Evolutionary conservation across 441 rosid genomes (phyloP).

Genomic region (Pelargonium myrrhifolium): DNA sequence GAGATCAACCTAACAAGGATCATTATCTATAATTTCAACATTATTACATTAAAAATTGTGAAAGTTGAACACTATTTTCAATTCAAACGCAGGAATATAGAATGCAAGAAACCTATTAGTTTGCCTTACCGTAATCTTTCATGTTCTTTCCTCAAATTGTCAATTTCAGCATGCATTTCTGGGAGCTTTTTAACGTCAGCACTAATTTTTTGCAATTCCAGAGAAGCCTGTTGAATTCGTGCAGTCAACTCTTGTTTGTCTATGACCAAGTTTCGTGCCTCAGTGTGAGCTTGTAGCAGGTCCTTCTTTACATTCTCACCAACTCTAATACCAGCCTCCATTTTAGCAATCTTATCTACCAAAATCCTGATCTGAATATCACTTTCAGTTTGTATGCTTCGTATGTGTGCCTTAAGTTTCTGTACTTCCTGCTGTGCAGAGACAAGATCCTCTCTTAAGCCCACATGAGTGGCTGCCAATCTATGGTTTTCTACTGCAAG

Average conservation of each 20-base stretch:
- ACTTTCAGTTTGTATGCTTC: conserved; percentile 59
- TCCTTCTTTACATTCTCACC: conserved; percentile 60
- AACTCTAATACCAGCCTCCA: conserved; percentile 44
- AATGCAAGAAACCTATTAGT: neutral
- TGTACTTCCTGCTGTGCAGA: conserved; percentile 49
- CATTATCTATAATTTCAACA: neutral
- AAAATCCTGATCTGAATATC: conserved; percentile 65
- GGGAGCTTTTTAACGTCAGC: conserved; percentile 43
- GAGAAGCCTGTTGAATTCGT: conserved; percentile 44
- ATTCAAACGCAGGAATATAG: neutral
- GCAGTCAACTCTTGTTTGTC: conserved; percentile 47
- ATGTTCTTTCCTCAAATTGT: conserved; percentile 52
- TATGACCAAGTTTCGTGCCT: conserved; percentile 55
- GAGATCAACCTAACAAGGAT: neutral
- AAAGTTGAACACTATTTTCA: neutral
- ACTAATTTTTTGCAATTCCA: conserved; percentile 46
- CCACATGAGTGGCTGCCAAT: conserved; percentile 44
- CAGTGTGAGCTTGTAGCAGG: conserved; percentile 54
- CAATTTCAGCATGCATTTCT: conserved; percentile 48
- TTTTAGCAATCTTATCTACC: conserved; percentile 51
- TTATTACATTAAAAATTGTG: neutral
- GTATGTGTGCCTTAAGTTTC: conserved; percentile 51
- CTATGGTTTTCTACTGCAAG: conserved; percentile 54
- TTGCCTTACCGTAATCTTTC: conserved; percentile 52
- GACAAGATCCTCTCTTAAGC: conserved; percentile 50